These are phyloP conservation scores for Exophiala spinifera DNA, from an alignment of 2,329 filamentous ascomycete species.

Conservation along the genomic window DNA sequence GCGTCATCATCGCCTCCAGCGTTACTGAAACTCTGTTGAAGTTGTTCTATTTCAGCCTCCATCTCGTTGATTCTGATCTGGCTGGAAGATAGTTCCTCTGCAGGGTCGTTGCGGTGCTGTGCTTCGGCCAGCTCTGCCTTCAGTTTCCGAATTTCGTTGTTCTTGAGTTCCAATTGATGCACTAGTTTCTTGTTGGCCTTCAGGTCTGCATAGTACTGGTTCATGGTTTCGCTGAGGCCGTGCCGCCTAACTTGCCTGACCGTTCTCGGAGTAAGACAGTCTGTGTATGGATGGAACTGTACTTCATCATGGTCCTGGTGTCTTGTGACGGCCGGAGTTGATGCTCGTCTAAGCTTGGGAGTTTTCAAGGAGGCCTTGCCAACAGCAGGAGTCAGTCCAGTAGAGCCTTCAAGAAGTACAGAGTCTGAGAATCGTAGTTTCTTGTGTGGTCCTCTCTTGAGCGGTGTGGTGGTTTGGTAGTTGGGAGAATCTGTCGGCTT, in stretches of 20 bases:
- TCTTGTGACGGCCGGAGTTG: constrained; percentile 32
- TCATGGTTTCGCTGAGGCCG: constrained; percentile 48
- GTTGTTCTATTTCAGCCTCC: constrained; percentile 29
- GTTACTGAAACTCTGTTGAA: constrained; percentile 26
- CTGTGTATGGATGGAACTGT: constrained; percentile 45
- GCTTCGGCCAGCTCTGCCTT: constrained; percentile 30
- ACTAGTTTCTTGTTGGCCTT: constrained; percentile 30
- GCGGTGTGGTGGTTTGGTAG: constrained; percentile 21
- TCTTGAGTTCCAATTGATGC: constrained; percentile 31
- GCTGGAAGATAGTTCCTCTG: constrained; percentile 9
- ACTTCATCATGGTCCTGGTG: constrained; percentile 33
- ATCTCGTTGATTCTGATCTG: constrained; percentile 27
- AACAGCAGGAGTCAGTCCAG: constrained; percentile 46
- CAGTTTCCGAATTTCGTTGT: constrained; percentile 32
- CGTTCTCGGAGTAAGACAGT: constrained; percentile 42
- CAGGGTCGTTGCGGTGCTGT: constrained; percentile 10
- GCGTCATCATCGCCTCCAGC: constrained; percentile 16
- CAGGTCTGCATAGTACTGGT: constrained; percentile 42
- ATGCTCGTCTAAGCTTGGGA: constrained; percentile 22
- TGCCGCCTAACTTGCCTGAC: constrained; percentile 44
- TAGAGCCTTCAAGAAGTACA: constrained; percentile 32
- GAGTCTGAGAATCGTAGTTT: constrained; percentile 48
- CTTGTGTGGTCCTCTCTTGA: constrained; percentile 34
- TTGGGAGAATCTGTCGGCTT: constrained; percentile 11
- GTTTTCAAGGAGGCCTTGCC: constrained; percentile 39